Evolutionary conservation across 305 asterid species (phyloP).

Genomic region (Salvia sclarea): DNA sequence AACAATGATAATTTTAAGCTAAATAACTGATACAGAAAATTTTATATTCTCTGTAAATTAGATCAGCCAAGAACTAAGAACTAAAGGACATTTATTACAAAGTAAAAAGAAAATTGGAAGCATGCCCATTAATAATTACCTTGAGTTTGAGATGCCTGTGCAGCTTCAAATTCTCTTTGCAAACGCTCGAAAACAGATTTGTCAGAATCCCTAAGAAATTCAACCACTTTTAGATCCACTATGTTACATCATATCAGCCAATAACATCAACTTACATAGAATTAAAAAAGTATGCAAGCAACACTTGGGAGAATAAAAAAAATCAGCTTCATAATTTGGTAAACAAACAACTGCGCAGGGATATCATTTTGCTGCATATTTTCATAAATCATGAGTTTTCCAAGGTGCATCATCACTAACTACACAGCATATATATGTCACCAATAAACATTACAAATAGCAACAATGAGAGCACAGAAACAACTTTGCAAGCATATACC

Average conservation of each 20-base stretch:
- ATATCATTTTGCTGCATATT: not conserved
- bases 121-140: conserved; percentile 46
- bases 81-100: not conserved
- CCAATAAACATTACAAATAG: too few relatives aligned
- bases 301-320: not conserved
- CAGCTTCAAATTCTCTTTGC: conserved; percentile 88
- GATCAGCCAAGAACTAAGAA: not conserved
- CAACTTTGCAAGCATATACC: too few relatives aligned
- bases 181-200: conserved; percentile 83
- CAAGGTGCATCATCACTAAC: too few relatives aligned
- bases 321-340: conserved; percentile 8
- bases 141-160: conserved; percentile 83
- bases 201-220: conserved; percentile 79
- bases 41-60: not conserved
- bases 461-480: too few relatives aligned
- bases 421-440: too few relatives aligned
- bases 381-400: too few relatives aligned
- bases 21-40: not conserved
- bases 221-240: conserved; percentile 33
- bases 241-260: too few relatives aligned
- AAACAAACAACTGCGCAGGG: not conserved
- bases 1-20: not conserved
- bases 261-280: too few relatives aligned
- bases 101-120: not conserved
- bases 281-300: too few relatives aligned